Evolutionary conservation across 1,139 yeast genomes (phyloP).

Genomic region (Groenewaldozyma auringiensis): DNA sequence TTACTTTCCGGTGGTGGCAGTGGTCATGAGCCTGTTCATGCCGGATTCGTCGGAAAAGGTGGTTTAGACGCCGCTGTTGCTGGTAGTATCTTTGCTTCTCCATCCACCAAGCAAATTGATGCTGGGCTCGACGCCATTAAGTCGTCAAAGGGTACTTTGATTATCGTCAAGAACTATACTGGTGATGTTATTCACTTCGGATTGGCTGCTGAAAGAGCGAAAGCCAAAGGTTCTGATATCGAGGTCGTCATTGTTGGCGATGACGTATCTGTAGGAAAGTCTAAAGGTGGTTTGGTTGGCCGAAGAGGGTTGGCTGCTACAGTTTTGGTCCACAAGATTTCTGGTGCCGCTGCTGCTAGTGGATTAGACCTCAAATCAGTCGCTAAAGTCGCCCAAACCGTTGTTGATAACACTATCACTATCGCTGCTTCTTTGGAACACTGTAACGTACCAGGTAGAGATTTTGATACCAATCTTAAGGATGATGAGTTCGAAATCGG

Average conservation of each 20-base stretch:
- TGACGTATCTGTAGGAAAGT: conserved; percentile 86
- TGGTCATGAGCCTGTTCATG: conserved; percentile 93
- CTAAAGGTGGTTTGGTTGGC: conserved; percentile 84
- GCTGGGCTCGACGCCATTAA: conserved; percentile 60
- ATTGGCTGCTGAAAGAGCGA: conserved; percentile 79
- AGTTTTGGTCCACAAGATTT: conserved; percentile 71
- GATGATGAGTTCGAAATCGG: conserved; percentile 76
- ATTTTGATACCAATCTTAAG: conserved; percentile 46
- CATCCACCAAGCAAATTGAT: conserved; percentile 79
- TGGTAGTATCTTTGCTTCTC: conserved; percentile 86
- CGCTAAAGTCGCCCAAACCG: conserved; percentile 49
- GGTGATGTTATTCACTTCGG: conserved; percentile 94
- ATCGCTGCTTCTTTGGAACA: conserved; percentile 87
- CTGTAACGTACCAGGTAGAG: conserved; percentile 79
- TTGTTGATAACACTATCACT: conserved; percentile 65
- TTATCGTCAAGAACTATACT: conserved; percentile 84
- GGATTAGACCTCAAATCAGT: conserved; percentile 45
- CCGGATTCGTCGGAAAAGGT: conserved; percentile 82
- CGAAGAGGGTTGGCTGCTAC: conserved; percentile 93
- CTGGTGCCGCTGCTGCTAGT: conserved; percentile 63
- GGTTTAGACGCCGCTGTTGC: conserved; percentile 80
- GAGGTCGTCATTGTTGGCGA: conserved; percentile 76
- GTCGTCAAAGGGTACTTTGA: conserved; percentile 52
- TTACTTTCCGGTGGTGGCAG: conserved; percentile 89
- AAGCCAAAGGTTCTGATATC: conserved; percentile 61